Percentiles rank a stretch among this genome's conserved stretches.
phyloP scores from a whole-genome alignment of 2,329 filamentous ascomycete species.

The Alternaria brassicicola region DNA sequence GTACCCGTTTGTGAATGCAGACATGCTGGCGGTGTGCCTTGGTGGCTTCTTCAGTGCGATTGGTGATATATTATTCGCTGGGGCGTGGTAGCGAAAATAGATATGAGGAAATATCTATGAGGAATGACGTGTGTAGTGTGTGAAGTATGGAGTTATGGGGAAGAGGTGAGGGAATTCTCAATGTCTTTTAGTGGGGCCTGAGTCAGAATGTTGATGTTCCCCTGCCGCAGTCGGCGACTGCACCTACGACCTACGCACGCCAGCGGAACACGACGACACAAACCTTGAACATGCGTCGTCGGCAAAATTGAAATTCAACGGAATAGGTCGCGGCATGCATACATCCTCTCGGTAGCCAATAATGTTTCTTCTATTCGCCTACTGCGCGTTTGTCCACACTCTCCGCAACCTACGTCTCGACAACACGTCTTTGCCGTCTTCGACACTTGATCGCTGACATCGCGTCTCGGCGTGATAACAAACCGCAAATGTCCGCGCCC shows the following conservation, averaged over 20 bases:
- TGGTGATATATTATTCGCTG: background rate
- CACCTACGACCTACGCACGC: constrained; percentile 9
- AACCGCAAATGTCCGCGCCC: background rate
- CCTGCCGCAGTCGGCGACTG: constrained; percentile 16
- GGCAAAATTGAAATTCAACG: constrained; percentile 1
- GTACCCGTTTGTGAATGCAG: constrained; percentile 39
- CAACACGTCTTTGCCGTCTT: background rate
- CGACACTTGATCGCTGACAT: constrained; percentile 7
- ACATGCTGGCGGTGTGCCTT: constrained; percentile 28
- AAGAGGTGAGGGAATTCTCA: constrained; percentile 12
- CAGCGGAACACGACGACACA: constrained; percentile 3
- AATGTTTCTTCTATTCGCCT: background rate
- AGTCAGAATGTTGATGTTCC: constrained; percentile 18
- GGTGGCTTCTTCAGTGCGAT: background rate
- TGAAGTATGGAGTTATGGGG: constrained; percentile 12
- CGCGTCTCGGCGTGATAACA: constrained; percentile 2
- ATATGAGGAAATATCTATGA: no score
- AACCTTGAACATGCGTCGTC: background rate
- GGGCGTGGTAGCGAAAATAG: background rate
- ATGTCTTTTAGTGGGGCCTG: constrained; percentile 18
- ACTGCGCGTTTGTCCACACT: background rate
- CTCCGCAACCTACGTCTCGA: background rate
- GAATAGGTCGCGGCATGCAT: constrained; percentile 5
- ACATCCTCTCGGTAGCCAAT: background rate
- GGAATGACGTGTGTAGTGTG: constrained; percentile 11